These are phyloP conservation scores for Carex kokanica DNA, from an alignment of 176 grass and related monocot genomes.

Conservation along the genomic window DNA sequence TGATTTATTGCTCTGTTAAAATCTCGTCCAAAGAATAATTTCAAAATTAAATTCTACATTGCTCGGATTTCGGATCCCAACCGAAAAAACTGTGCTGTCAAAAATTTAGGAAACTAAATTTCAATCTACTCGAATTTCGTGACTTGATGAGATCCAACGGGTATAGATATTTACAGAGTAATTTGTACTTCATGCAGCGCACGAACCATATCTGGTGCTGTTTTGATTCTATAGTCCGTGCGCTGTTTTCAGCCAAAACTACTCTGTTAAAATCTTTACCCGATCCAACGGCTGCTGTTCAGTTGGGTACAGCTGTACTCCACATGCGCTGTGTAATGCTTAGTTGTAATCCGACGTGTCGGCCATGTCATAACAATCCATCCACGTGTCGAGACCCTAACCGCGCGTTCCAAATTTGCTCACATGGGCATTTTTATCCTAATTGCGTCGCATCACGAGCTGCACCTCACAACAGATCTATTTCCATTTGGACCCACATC, in stretches of 20 bases:
- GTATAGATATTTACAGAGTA: too few species aligned
- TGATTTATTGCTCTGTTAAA: too few species aligned
- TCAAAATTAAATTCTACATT: too few species aligned
- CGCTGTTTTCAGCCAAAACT: too few species aligned
- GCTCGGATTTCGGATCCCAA: too few species aligned
- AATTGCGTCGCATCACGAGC: background rate
- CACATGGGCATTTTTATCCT: conserved; percentile 39
- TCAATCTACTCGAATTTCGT: background rate
- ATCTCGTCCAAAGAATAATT: too few species aligned
- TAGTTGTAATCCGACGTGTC: background rate
- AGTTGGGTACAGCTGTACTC: background rate
- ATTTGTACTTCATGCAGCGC: too few species aligned
- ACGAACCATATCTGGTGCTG: too few species aligned
- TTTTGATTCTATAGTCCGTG: too few species aligned
- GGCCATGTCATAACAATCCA: conserved; percentile 35
- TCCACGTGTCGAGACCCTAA: conserved; percentile 31
- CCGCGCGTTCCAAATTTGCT: conserved; percentile 28
- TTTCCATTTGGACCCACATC: background rate
- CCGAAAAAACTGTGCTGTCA: too few species aligned
- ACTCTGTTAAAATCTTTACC: too few species aligned
- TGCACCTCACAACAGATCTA: conserved; percentile 39
- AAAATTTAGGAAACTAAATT: too few species aligned
- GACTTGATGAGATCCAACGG: background rate
- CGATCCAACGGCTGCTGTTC: background rate
- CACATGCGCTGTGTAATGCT: background rate